phyloP scores from a whole-genome alignment of 805 yeast genomes.

The Myxozyma mucilagina region DNA sequence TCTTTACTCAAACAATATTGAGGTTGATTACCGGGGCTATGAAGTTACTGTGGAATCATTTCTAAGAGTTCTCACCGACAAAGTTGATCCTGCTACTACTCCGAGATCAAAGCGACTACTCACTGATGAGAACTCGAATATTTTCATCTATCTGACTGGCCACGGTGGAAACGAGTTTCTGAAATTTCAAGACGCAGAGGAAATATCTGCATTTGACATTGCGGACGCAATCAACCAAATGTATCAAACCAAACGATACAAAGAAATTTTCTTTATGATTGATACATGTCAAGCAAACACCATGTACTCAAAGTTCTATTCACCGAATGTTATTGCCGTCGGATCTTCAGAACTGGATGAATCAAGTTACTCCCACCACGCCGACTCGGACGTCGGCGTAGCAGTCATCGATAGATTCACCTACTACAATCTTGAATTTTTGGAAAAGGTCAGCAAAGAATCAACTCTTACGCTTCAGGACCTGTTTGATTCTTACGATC shows the following conservation, averaged over 20 bases:
- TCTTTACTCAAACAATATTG: slow-evolving; percentile 89
- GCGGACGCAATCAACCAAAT: slow-evolving; percentile 97
- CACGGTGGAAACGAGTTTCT: slow-evolving; percentile 98
- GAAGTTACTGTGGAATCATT: slow-evolving; percentile 98
- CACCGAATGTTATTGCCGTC: slow-evolving; percentile 89
- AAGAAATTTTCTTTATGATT: slow-evolving; percentile 94
- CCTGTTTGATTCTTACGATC: slow-evolving; percentile 79
- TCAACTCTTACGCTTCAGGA: slow-evolving; percentile 78
- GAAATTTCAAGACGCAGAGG: slow-evolving; percentile 98
- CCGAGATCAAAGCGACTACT: slow-evolving; percentile 87
- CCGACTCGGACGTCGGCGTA: slow-evolving; percentile 94
- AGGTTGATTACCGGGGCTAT: slow-evolving; percentile 95
- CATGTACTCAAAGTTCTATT: slow-evolving; percentile 88
- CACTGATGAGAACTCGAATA: slow-evolving; percentile 92
- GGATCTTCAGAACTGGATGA: slow-evolving; percentile 89
- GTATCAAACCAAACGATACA: slow-evolving; percentile 93
- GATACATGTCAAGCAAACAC: slow-evolving; percentile 99
- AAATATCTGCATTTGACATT: slow-evolving; percentile 88
- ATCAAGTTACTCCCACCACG: slow-evolving; percentile 91
- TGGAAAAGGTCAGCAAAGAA: slow-evolving; percentile 76
- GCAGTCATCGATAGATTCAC: slow-evolving; percentile 98
- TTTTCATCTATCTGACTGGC: slow-evolving; percentile 93
- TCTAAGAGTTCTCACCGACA: slow-evolving; percentile 85
- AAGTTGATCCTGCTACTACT: slow-evolving; percentile 86
- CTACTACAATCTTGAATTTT: slow-evolving; percentile 81